Conservation (phyloP, 208 protist genomes). For the Leishmania braziliensis region DNA sequence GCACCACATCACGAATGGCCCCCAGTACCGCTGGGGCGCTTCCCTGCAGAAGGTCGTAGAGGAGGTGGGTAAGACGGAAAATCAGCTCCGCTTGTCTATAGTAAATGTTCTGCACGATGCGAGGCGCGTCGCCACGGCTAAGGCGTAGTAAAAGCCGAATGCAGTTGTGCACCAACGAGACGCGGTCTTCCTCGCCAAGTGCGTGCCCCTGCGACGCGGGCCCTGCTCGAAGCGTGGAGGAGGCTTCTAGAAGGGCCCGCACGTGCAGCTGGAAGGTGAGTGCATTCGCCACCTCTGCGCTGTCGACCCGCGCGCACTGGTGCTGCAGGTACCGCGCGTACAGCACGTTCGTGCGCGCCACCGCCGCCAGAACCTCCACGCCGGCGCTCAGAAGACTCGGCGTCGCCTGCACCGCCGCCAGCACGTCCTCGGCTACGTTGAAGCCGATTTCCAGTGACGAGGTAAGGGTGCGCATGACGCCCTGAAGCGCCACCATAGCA, state of each 20-base stretch:
- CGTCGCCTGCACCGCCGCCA: constrained; percentile 36
- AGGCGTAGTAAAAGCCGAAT: constrained; percentile 34
- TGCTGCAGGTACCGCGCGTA: constrained; percentile 40
- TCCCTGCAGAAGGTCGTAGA: constrained; percentile 51
- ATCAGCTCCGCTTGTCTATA: constrained; percentile 63
- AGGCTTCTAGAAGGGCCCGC: constrained; percentile 24
- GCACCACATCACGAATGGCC: constrained; percentile 26
- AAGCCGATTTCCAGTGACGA: constrained; percentile 50
- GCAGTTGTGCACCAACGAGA: constrained; percentile 30
- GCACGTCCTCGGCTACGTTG: constrained; percentile 46
- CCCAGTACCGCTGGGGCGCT: constrained; percentile 37
- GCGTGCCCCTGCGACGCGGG: constrained; percentile 4
- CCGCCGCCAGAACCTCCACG: constrained; percentile 39
- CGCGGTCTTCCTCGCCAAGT: constrained; percentile 27
- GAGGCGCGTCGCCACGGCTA: constrained; percentile 40
- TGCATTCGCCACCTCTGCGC: constrained; percentile 27
- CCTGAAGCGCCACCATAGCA: constrained; percentile 48
- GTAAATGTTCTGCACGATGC: constrained; percentile 33
- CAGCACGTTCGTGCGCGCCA: constrained; percentile 36
- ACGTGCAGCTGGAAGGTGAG: constrained; percentile 29
- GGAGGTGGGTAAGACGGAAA: constrained; percentile 50
- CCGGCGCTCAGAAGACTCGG: constrained; percentile 39
- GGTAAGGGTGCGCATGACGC: constrained; percentile 49
- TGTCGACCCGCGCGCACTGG: constrained; percentile 23
- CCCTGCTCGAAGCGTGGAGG: not conserved